Conservation (phyloP, 768 basidiomycete species). For the Sutorius australiensis region DNA sequence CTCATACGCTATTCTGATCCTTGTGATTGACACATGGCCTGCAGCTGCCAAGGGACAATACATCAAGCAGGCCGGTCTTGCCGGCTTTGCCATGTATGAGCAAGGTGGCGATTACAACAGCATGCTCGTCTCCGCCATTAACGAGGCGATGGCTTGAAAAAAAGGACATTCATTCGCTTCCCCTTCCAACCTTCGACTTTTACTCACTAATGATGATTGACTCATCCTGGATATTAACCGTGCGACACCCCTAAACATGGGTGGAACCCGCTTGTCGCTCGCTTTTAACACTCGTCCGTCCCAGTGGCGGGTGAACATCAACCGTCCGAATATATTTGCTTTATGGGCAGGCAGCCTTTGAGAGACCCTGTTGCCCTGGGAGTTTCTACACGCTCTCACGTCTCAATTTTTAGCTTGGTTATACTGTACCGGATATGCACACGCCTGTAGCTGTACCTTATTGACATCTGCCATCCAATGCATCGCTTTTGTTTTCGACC, state of each 20-base stretch:
- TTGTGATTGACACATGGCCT: background rate
- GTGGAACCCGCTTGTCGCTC: slow-evolving; percentile 6
- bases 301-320: slow-evolving; percentile 12
- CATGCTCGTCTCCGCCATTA: slow-evolving; percentile 34
- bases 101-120: slow-evolving; percentile 40
- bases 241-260: background rate
- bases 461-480: background rate
- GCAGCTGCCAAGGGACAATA: slow-evolving; percentile 42
- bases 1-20: background rate
- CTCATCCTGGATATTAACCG: slow-evolving; percentile 12
- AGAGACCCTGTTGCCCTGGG: slow-evolving; percentile 3
- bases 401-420: background rate
- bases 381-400: background rate
- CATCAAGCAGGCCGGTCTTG: slow-evolving; percentile 33
- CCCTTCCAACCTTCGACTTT: slow-evolving; percentile 7
- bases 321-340: background rate
- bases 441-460: slow-evolving; percentile 2
- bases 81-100: slow-evolving; percentile 46
- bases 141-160: slow-evolving; percentile 22
- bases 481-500: background rate
- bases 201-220: slow-evolving; percentile 18
- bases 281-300: slow-evolving; percentile 8
- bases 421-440: background rate
- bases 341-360: slow-evolving; percentile 6
- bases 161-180: slow-evolving; percentile 3